These are phyloP conservation scores for Hymenoscyphus fructigenus DNA, from an alignment of 2,329 filamentous ascomycete species.

Conservation along the genomic window DNA sequence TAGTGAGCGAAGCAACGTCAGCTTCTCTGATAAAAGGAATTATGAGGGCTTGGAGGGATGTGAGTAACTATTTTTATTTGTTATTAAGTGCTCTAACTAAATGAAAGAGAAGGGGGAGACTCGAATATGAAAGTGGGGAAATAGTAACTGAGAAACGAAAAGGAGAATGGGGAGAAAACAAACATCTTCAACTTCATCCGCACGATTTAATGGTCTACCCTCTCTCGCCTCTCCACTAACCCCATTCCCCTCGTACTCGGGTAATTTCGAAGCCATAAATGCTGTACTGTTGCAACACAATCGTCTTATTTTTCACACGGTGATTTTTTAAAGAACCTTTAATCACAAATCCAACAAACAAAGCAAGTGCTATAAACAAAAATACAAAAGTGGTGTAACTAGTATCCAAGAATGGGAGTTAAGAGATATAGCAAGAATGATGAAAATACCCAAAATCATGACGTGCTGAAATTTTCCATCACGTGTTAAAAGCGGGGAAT, in stretches of 20 bases:
- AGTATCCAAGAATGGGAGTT: background rate
- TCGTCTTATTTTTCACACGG: no score
- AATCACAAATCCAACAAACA: no score
- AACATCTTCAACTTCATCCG: slow-evolving; percentile 6
- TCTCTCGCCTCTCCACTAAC: background rate
- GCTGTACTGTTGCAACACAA: background rate
- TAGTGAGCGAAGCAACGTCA: slow-evolving; percentile 59
- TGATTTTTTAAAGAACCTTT: no score
- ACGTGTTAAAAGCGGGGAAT: no score
- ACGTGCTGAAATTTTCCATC: background rate
- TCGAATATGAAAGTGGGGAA: background rate
- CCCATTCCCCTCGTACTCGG: background rate
- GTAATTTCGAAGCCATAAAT: background rate
- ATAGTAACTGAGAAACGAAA: background rate
- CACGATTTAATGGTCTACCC: background rate
- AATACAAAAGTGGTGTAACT: background rate
- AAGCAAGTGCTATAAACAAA: no score
- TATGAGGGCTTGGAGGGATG: slow-evolving; percentile 65
- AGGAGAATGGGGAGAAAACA: background rate
- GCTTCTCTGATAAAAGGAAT: slow-evolving; percentile 70
- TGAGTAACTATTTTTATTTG: slow-evolving; percentile 57
- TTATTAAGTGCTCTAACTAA: slow-evolving; percentile 8
- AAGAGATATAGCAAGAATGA: background rate
- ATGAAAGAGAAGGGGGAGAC: background rate
- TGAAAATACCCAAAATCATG: background rate